Evolutionary conservation across 805 yeast genomes (phyloP).

Genomic region (Starmerella gropengiesseri): DNA sequence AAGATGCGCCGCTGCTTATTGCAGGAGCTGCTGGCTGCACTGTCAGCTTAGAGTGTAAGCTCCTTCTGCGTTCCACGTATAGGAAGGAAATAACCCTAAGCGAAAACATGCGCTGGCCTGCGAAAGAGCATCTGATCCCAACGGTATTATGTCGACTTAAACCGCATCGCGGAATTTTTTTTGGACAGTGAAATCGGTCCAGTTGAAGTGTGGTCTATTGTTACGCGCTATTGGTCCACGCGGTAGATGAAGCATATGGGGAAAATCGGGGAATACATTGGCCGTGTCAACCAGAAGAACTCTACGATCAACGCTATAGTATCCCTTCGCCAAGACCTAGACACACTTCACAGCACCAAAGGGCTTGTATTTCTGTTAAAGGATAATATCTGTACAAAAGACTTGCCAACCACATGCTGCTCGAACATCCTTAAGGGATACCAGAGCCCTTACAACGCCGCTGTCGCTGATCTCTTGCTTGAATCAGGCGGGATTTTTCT

Average conservation of each 20-base stretch:
- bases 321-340: constrained; percentile 19
- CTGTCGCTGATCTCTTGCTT: constrained; percentile 49
- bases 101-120: too few species aligned
- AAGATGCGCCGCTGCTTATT: too few species aligned
- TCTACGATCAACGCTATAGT: constrained; percentile 27
- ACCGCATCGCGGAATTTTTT: too few species aligned
- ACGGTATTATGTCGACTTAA: too few species aligned
- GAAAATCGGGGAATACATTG: constrained; percentile 18
- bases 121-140: too few species aligned
- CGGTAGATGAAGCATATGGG: constrained; percentile 12
- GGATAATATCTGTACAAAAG: constrained; percentile 66
- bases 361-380: constrained; percentile 43
- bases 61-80: too few species aligned
- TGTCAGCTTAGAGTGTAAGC: too few species aligned
- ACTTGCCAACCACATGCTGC: constrained; percentile 66
- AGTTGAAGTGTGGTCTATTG: too few species aligned
- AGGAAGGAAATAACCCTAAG: too few species aligned
- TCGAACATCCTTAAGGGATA: constrained; percentile 53
- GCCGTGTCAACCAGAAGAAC: constrained; percentile 25
- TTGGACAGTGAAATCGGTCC: too few species aligned
- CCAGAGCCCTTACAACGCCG: constrained; percentile 70
- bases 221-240: background rate
- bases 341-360: constrained; percentile 5
- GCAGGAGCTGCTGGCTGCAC: too few species aligned
- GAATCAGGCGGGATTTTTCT: constrained; percentile 38